Base-by-base conservation (phyloP, 2,329 filamentous ascomycete species). In the Sporothrix dimorphospora region DNA sequence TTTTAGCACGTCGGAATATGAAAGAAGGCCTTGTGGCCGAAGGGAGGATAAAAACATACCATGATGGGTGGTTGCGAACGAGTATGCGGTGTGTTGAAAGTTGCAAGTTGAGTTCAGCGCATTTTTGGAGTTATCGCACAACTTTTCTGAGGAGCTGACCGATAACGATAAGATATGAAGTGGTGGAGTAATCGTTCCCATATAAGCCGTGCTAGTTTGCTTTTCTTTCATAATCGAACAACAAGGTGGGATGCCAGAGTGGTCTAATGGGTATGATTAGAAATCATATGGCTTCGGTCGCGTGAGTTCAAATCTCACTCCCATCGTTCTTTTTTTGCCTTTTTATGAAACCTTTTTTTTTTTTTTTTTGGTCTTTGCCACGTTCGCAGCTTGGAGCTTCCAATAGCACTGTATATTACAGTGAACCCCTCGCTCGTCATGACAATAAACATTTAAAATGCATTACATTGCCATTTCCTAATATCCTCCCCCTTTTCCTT, bases 281-380 rank as follows among this genome's bases (percentile, higher is more conserved):
- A 74, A 74, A 74, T 74, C 73, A 74, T 74, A 74, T 74, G 73
- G 73, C 73, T 74, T 74, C 73, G 73, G 73, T 73, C 73, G 73
- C 73, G 72, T 73, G 72, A 73, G 73, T 74, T 74, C 73, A 73
- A 74, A 74, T 74, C 73, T 73, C 72, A 73, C 72, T 74, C 73
- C 69, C 70, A 73, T 74, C 73, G 73, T 51, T 72, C 21, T 27
- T 63, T 66, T 72, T 42, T 65, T 42, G 19, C 4, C 30, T 63
- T 66, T 70, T 47, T 69, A 59, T 21, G 59, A 47, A n/a, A 4
- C 49, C 68, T 42, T 51, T 38, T 57, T 67, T 59, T 9, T 55
- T 68, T 61, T 16, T 24, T 53, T 65, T 34, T 47, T 68, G 30
- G 40, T 45, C 40, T 16, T 47, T 16, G 63, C 40, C n/a, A 14